Evolutionary conservation across 2,329 filamentous ascomycete genomes (phyloP), one percentile per base, ranked within the genome.

Genomic region (Aspergillus ochraceoroseus): DNA sequence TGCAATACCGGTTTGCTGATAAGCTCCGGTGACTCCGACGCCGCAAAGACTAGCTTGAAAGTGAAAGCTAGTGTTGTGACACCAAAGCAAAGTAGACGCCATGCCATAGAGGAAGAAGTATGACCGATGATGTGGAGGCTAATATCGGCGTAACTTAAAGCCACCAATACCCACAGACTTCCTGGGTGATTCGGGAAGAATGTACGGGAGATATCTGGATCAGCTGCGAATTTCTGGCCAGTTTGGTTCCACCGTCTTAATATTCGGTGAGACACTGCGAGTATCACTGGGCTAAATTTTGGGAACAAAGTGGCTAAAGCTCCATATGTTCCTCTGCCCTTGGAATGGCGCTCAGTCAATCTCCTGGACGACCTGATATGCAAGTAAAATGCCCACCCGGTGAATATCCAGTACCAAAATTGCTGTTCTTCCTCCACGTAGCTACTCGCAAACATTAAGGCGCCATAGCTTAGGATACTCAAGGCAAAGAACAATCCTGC

Each of bases 391-490:
- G 73, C 65, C 65, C 67, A 71, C 19, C 61, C 66, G 12, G 62
- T 62, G 0, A 83, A 77, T 1, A 79, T 67, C 88, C 90, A 96
- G 66, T 98, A 96, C 92, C 92, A 98, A 61, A 95, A 95, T 52
- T 96, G 87, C 34, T 98, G 92, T 63, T 98, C 92, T 66, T 98
- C 92, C 64, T 98, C 92, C 2, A 98, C 87, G 62, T 92, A 98
- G 58, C 89, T 96, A 61, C 87, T 95, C 7, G 89, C 90, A 66
- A 96, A 96, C 89, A 96, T 96, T 80, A 95, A 94, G 25, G 79
- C 62, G 1, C 82, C 80, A 58, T 96, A 95, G 0, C 76, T 63
- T 0, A 81, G 32, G 0, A 76, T 76, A 19, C 80, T 69, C 2
- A 74, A 47, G 3, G 68, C 49, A 35, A 85, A 68, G 3, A 67